Base-by-base conservation (phyloP, 768 basidiomycete species). In the Amyloporia xantha region DNA sequence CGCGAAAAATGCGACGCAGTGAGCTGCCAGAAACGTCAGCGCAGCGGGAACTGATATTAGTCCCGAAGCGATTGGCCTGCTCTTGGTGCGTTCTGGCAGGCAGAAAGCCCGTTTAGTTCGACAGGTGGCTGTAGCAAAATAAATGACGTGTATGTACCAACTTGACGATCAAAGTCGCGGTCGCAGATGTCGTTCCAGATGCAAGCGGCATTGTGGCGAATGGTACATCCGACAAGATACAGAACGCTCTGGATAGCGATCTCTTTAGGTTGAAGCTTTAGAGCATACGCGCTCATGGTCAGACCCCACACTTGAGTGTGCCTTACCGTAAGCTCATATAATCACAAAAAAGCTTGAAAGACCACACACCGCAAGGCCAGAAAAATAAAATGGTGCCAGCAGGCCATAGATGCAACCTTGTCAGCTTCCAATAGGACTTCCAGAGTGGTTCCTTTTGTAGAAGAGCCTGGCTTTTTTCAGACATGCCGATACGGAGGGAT, bases 111-210 rank as follows among this genome's bases (percentile, higher is more conserved):
- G 19, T 15, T 44, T 20, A 38, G 36, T 19, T 17, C 17, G n/a
- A 36, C 5, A 10, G 5, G 10, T n/a, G n/a, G n/a, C n/a, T n/a
- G n/a, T n/a, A n/a, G n/a, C n/a, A n/a, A n/a, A n/a, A n/a, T n/a
- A 27, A 33, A 17, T 10, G 15, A n/a, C n/a, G 19, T 5, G 6
- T 13, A 53, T 68, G 47, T 45, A 66, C 68, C 70, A 43, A 71
- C 70, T 62, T 61, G 59, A 6, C 56, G 54, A 46, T 71, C 70
- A 44, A 69, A 61, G n/a, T 59, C 58, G 35, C 52, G 39, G 50
- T 61, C 60, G 51, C 58, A 61, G 24, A 61, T 59, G 47, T 61
- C 60, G 42, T 59, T 61, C 21, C 57, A 44, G 28, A 57, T 49
- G 46, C 60, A 61, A 1, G 54, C 54, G 2, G 57, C 52, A 30